A percentile compares a stretch with the other conserved stretches of the same genome.
Evolutionary conservation across 2,329 filamentous ascomycete species (phyloP).

Genomic region (Pseudogymnoascus sp.): DNA sequence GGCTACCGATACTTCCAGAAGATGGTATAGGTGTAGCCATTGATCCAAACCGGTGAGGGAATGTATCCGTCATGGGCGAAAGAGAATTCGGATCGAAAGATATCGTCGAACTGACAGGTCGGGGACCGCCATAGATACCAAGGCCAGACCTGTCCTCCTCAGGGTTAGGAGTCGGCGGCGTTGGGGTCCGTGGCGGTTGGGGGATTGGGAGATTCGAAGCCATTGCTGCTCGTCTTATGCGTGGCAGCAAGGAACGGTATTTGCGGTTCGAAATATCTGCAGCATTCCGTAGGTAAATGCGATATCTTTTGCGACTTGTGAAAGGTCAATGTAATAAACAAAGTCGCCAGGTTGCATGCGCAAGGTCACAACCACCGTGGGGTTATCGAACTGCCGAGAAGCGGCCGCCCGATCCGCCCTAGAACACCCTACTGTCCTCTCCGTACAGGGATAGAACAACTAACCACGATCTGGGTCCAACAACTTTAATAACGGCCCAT

Average conservation of each 20-base stretch:
- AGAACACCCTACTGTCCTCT: neutral
- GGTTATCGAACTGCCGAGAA: neutral
- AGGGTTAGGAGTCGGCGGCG: slow-evolving; percentile 48
- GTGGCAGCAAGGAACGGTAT: slow-evolving; percentile 2
- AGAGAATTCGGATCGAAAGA: slow-evolving; percentile 39
- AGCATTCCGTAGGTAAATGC: neutral
- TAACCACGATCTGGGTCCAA: neutral
- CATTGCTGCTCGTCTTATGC: slow-evolving; percentile 36
- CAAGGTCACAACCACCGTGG: neutral
- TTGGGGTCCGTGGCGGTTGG: slow-evolving; percentile 56
- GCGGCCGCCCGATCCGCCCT: slow-evolving; percentile 4
- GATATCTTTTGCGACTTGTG: neutral
- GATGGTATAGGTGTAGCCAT: slow-evolving; percentile 29
- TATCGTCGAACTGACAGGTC: slow-evolving; percentile 24
- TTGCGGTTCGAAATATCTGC: neutral
- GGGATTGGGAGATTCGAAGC: slow-evolving; percentile 53
- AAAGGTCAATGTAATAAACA: slow-evolving; percentile 5
- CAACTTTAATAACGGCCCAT: slow-evolving; percentile 2
- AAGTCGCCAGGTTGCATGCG: slow-evolving; percentile 4
- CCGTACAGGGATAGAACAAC: neutral
- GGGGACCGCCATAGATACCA: slow-evolving; percentile 19
- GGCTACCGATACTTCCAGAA: slow-evolving; percentile 16
- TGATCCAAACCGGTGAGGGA: slow-evolving; percentile 28
- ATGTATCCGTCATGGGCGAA: slow-evolving; percentile 37
- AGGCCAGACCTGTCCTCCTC: slow-evolving; percentile 28